Conservation (phyloP, 345 rosid species). For the Rhodamnia rubescens region DNA sequence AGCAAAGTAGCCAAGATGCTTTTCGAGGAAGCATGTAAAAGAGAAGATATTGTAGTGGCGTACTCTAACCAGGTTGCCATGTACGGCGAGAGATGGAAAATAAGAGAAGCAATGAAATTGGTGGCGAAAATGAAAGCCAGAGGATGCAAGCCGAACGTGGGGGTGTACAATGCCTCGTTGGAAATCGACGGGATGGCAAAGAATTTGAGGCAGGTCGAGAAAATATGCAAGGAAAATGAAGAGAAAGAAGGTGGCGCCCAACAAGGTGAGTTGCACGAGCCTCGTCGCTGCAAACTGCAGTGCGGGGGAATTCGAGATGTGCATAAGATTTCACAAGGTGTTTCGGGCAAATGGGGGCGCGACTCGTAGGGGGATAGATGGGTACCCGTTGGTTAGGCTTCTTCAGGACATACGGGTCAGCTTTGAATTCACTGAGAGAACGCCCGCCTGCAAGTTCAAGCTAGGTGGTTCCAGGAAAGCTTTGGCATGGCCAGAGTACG, state of each 20-base stretch:
- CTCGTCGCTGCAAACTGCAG: slow-evolving; percentile 51
- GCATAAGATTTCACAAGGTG: slow-evolving; percentile 40
- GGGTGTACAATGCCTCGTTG: slow-evolving; percentile 68
- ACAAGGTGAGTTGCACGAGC: slow-evolving; percentile 62
- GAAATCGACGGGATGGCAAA: slow-evolving; percentile 70
- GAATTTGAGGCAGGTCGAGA: slow-evolving; percentile 56
- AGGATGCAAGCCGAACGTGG: slow-evolving; percentile 63
- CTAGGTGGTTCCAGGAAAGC: slow-evolving; percentile 48
- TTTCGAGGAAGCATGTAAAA: slow-evolving; percentile 44
- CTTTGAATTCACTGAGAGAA: slow-evolving; percentile 58
- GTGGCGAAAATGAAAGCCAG: slow-evolving; percentile 58
- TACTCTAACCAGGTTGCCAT: slow-evolving; percentile 60
- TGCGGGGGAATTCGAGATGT: slow-evolving; percentile 44
- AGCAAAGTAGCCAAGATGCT: slow-evolving; percentile 29
- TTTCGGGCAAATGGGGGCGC: slow-evolving; percentile 42
- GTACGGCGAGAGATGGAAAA: slow-evolving; percentile 59
- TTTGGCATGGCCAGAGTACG: slow-evolving; percentile 15
- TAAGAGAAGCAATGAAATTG: slow-evolving; percentile 50
- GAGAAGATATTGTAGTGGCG: slow-evolving; percentile 43
- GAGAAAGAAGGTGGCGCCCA: slow-evolving; percentile 50
- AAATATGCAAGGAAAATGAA: slow-evolving; percentile 72
- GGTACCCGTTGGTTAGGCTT: slow-evolving; percentile 47
- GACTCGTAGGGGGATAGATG: slow-evolving; percentile 11
- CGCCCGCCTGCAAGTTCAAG: slow-evolving; percentile 45
- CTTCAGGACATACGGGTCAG: slow-evolving; percentile 48